phyloP scores from a whole-genome alignment of 2,329 filamentous ascomycete genomes.

The Aspergillaceae sp. region DNA sequence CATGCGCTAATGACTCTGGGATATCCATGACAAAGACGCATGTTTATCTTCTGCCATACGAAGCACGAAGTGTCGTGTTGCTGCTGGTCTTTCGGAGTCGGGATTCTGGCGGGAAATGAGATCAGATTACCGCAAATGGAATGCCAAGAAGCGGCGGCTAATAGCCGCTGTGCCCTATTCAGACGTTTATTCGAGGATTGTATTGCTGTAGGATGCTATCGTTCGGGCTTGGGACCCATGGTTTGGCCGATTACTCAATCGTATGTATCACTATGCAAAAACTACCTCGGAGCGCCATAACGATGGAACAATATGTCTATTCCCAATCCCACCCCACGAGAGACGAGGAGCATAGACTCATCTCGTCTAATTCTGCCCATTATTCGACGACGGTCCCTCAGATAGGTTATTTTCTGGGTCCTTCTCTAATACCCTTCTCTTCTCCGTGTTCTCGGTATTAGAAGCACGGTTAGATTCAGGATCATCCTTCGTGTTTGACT shows the following conservation, averaged over 20 bases:
- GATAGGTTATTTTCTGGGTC: not conserved
- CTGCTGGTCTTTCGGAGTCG: not conserved
- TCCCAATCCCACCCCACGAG: too few species aligned
- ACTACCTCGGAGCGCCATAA: too few species aligned
- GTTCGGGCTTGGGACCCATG: too few species aligned
- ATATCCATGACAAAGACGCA: slow-evolving; percentile 9
- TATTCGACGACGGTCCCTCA: not conserved
- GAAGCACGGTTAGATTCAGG: not conserved
- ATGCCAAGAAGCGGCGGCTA: not conserved
- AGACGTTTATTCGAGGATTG: not conserved
- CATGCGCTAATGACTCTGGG: slow-evolving; percentile 13
- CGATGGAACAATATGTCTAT: too few species aligned
- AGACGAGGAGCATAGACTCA: too few species aligned
- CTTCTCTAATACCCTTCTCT: not conserved
- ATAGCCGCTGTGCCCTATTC: not conserved
- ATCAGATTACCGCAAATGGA: not conserved
- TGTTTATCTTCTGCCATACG: not conserved
- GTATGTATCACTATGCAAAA: too few species aligned
- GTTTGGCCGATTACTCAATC: too few species aligned
- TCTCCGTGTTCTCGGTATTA: not conserved
- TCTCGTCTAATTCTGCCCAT: too few species aligned
- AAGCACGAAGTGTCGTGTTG: too few species aligned
- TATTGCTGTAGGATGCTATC: too few species aligned
- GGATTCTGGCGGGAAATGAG: not conserved
- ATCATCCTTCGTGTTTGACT: not conserved